Evolutionary conservation across 1,284 basidiomycete genomes (phyloP), one percentile per base, ranked within the genome.

Genomic region (Abortiporus biennis): DNA sequence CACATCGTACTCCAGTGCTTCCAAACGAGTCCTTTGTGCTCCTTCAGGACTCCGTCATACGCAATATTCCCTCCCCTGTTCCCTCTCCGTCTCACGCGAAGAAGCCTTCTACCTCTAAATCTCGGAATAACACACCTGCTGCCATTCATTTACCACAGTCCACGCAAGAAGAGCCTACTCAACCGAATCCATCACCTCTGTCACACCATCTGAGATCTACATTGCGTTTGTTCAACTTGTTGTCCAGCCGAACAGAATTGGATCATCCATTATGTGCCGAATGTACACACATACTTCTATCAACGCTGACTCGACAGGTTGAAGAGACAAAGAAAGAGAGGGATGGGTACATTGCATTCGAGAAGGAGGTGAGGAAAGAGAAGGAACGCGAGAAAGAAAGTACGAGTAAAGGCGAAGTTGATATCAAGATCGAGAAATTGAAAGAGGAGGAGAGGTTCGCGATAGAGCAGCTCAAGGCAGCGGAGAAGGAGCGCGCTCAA

Each of bases 211-310:
- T 88, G 38, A 80, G 81, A 44, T 85, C 83, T 25, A 80, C 84
- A 40, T 69, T 74, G 51, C 78, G 78, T 24, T 71, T 95, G 24
- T 87, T 93, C 58, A 80, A 85, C 54, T 65, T 93, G 32, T 70
- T 94, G 20, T 88, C 88, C 3, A 78, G 80, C 38, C 72, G 82
- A 32, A 88, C 90, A 37, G 85, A 90, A 33, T 77, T 96, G 40
- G 91, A 95, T 61, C 95, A 99, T 62, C 96, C 96, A 2, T 74
- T 99, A 8, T 99, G 96, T 60, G 80, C 85, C 1, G 92, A 96
- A 56, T 99, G 96, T 62, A 92, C 93, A 2, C 83, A 89, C 54
- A 76, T 86, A 41, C 66, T 97, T 34, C 76, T 95, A 34, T 71
- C 73, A 3, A 78, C 80, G 23, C 78, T 98, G 41, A 82, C 87